These are phyloP conservation scores for Pyracantha coccinea DNA, from an alignment of 331 rosid genomes.

Conservation along the genomic window DNA sequence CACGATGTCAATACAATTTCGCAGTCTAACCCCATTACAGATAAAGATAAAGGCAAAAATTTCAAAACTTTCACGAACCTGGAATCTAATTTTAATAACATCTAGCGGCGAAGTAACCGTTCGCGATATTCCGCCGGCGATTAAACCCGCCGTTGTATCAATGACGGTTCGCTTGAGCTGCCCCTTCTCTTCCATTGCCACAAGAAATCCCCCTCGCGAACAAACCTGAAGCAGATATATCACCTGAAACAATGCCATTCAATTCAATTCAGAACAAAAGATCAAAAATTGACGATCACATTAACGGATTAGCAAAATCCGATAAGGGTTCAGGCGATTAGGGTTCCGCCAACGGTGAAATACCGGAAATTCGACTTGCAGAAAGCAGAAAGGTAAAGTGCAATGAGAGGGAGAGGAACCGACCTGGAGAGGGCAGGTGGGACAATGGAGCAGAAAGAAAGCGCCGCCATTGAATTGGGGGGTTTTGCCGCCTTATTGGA, in stretches of 20 bases:
- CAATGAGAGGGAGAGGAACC: not conserved
- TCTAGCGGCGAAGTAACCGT: slow-evolving; percentile 94
- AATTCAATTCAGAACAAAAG: not conserved
- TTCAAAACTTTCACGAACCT: slow-evolving; percentile 28
- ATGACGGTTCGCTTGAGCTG: slow-evolving; percentile 57
- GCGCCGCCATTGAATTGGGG: slow-evolving; percentile 6
- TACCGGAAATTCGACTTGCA: not conserved
- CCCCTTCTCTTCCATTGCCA: slow-evolving; percentile 64
- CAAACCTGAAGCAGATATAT: slow-evolving; percentile 3
- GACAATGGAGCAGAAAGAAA: slow-evolving; percentile 11
- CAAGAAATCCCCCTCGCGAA: slow-evolving; percentile 17
- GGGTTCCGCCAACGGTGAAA: slow-evolving; percentile 8
- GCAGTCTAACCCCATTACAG: not conserved
- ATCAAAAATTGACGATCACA: not conserved
- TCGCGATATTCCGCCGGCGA: slow-evolving; percentile 81
- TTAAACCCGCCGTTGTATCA: slow-evolving; percentile 74
- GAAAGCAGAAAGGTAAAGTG: not conserved
- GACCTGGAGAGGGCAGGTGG: slow-evolving; percentile 11
- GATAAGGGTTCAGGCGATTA: slow-evolving; percentile 24
- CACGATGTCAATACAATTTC: too few relatives aligned
- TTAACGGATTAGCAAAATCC: not conserved
- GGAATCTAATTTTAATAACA: slow-evolving; percentile 95
- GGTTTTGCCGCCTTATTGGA: slow-evolving; percentile 20
- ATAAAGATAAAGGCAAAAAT: not conserved
- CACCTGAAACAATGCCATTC: slow-evolving; percentile 17